phyloP scores from a whole-genome alignment of 2,329 filamentous ascomycete species.

The Dactylellina haptotyla region DNA sequence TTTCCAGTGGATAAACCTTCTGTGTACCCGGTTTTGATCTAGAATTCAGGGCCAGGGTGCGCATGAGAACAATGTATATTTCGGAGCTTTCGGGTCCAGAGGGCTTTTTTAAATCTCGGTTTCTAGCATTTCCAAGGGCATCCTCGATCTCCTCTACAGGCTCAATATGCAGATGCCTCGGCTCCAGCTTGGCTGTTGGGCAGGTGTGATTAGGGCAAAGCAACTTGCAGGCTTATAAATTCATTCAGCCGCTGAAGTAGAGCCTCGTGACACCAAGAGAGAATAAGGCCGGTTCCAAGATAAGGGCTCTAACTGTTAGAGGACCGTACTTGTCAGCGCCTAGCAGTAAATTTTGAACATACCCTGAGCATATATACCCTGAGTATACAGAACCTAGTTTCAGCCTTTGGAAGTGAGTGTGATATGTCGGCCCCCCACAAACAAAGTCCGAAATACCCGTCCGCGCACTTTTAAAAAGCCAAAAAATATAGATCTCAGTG shows the following conservation, averaged over 20 bases:
- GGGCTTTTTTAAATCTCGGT: constrained; percentile 1
- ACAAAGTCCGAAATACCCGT: constrained; percentile 31
- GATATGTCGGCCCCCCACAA: constrained; percentile 20
- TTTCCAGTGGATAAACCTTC: constrained; percentile 14
- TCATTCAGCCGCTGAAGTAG: too few species aligned
- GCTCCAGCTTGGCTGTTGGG: too few species aligned
- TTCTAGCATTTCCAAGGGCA: too few species aligned
- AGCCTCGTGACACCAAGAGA: not conserved
- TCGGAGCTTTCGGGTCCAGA: constrained; percentile 13
- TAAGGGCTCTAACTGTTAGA: too few species aligned
- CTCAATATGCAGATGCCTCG: too few species aligned
- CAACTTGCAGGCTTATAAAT: too few species aligned
- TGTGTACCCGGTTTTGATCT: not conserved
- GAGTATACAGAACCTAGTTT: too few species aligned
- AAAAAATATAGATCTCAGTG: not conserved
- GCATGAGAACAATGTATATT: not conserved
- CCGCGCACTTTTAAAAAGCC: not conserved
- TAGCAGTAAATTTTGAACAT: too few species aligned
- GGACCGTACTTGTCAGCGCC: not conserved
- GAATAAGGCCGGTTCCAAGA: constrained; percentile 25
- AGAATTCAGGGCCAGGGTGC: not conserved
- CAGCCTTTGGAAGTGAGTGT: too few species aligned
- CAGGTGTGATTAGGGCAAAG: too few species aligned
- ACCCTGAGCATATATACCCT: too few species aligned
- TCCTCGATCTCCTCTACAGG: too few species aligned